phyloP scores from a whole-genome alignment of 2,329 filamentous ascomycete species.

The Botrytis elliptica region DNA sequence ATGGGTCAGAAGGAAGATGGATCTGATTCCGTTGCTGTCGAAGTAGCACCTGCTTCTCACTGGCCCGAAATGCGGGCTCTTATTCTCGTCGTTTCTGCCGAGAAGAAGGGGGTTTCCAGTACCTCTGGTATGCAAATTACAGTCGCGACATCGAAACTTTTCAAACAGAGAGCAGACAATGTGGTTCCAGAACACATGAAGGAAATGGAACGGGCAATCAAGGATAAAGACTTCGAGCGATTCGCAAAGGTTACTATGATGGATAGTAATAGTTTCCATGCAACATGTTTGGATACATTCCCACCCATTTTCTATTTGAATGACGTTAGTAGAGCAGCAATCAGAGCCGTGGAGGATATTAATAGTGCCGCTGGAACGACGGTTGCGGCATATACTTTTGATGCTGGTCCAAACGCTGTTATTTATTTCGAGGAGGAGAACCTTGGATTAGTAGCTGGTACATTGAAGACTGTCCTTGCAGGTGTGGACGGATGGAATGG shows the following conservation, averaged over 20 bases:
- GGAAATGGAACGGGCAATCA: conserved; percentile 80
- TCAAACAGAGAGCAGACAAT: conserved; percentile 68
- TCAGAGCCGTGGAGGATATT: conserved; percentile 84
- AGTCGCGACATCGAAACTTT: conserved; percentile 85
- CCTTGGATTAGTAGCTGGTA: conserved; percentile 68
- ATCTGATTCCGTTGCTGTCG: conserved; percentile 80
- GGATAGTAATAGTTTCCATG: conserved; percentile 96
- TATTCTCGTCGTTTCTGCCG: conserved; percentile 85
- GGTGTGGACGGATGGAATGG: conserved; percentile 71
- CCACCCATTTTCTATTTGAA: conserved; percentile 99
- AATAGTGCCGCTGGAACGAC: conserved; percentile 76
- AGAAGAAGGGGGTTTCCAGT: conserved; percentile 92
- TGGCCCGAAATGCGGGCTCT: conserved; percentile 95
- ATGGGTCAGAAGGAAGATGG: conserved; percentile 75
- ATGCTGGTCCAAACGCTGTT: conserved; percentile 94
- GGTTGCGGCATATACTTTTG: conserved; percentile 93
- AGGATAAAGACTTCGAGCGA: conserved; percentile 73
- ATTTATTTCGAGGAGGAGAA: conserved; percentile 91
- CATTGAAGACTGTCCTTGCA: conserved; percentile 67
- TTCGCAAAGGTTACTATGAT: conserved; percentile 94
- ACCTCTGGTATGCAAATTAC: conserved; percentile 97
- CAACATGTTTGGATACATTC: conserved; percentile 89
- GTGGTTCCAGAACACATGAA: conserved; percentile 83
- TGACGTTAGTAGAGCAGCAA: conserved; percentile 83
- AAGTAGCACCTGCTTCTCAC: conserved; percentile 83